Evolutionary conservation across 176 grass and related monocot genomes (phyloP).

Genomic region (Saccharum spontaneum): DNA sequence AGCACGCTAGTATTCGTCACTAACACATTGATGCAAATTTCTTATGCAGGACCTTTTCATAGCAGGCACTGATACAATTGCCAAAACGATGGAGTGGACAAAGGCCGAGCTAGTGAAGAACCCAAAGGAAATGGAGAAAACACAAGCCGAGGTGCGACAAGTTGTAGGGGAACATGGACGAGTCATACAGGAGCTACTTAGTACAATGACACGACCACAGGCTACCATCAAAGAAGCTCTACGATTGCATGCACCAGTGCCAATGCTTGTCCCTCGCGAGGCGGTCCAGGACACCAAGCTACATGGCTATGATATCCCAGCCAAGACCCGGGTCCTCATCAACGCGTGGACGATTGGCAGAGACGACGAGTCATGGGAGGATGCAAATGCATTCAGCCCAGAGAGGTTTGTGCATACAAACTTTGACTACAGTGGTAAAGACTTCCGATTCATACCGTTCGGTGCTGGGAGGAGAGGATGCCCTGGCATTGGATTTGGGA

Average conservation of each 20-base stretch:
- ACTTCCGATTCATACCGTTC: slow-evolving; percentile 43
- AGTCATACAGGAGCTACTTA: slow-evolving; percentile 13
- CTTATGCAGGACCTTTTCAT: slow-evolving; percentile 37
- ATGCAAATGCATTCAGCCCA: slow-evolving; percentile 28
- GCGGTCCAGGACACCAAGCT: slow-evolving; percentile 31
- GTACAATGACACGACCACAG: slow-evolving; percentile 9
- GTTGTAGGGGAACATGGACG: background rate
- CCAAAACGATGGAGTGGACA: slow-evolving; percentile 42
- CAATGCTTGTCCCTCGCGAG: slow-evolving; percentile 38
- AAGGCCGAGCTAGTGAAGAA: slow-evolving; percentile 60
- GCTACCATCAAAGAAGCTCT: slow-evolving; percentile 50
- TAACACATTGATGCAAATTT: background rate
- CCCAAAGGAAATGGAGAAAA: slow-evolving; percentile 46
- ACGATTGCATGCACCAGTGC: slow-evolving; percentile 38
- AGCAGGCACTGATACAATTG: slow-evolving; percentile 38
- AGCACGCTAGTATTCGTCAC: background rate
- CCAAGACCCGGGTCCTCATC: slow-evolving; percentile 37
- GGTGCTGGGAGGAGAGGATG: slow-evolving; percentile 45
- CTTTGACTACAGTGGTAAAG: slow-evolving; percentile 5
- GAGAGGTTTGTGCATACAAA: slow-evolving; percentile 26
- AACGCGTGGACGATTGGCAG: slow-evolving; percentile 66
- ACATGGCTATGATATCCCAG: slow-evolving; percentile 43
- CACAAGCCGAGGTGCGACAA: slow-evolving; percentile 36
- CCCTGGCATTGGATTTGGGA: slow-evolving; percentile 8
- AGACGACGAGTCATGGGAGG: slow-evolving; percentile 38